Evolutionary conservation across 768 basidiomycete genomes (phyloP), one percentile per base, ranked within the genome.

Genomic region (Kwoniella mangroviensis): DNA sequence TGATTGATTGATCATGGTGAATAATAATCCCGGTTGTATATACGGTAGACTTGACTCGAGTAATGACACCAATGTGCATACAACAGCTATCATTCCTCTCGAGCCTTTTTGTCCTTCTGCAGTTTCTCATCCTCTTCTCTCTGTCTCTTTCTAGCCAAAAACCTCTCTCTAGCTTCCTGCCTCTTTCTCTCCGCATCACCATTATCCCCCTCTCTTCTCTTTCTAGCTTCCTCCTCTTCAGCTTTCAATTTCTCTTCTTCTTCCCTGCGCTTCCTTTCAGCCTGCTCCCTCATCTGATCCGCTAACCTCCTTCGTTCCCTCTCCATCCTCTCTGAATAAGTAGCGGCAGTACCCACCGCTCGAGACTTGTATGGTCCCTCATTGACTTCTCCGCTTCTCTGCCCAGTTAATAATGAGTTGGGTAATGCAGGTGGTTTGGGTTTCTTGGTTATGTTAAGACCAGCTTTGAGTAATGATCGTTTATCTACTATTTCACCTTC

Each of bases 401-500:
- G 65, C 15, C 68, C 65, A 3, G 75, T 55, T 11, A 73, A 55
- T n/a, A 80, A 49, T 1, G 74, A 73, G 79, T 93, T 90, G 3
- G 84, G 79, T 64, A 88, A 80, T 0, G 85, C 83, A 34, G 55
- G 52, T 42, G 76, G 58, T 15, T 85, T 80, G 34, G 69, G 91
- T 88, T 84, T 84, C 65, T 81, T 81, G 42, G 92, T 89, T 55
- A 98, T 86, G 81, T 99, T 99, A 66, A 99, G 85, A 2, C 97
- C 97, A 4, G 96, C 95, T 22, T 90, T 88, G 55, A 98, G 86
- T 9, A 99, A 85, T 63, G 95, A 92, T 66, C 95, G 90, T 79
- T 95, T 94, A 85, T 99, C 97, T 58, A 99, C 91, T 56, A 98
- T 94, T 81, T 95, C 92, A 76, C 94, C 95, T 76, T 98, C 95